Evolutionary conservation across 345 rosid species (phyloP), one percentile per base, ranked within the genome.

Genomic region (Eutrema heterophyllum): DNA sequence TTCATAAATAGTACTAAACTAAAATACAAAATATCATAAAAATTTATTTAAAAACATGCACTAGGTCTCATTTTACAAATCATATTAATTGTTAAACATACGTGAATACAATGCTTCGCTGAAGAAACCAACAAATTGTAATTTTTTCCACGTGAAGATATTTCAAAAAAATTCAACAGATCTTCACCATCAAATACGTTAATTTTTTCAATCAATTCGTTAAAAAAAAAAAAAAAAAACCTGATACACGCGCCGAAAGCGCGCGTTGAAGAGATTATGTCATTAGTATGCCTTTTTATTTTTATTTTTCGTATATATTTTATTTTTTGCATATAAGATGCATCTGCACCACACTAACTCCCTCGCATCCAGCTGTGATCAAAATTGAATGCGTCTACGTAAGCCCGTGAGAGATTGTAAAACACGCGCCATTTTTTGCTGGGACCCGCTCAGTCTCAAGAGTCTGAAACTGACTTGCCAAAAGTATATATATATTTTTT

Each of bases 311-410:
- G 33, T 61, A 27, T 15, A 6, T 0, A 6, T 35, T 35, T 46
- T 46, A 12, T 1, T 41, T 41, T 26, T 7, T 24, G n/a, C 10
- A 5, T 6, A 38, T 65, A 40, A 36, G 65, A 18, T 64, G 77
- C 33, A 45, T 32, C 57, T 64, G 72, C 59, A 66, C 66, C 66
- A 56, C 66, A 65, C 59, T 73, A 48, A 56, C 54, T 44, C 64
- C 41, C 13, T 54, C 39, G 65, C 32, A 57, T 74, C 72, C 78
- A 74, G 78, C 78, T 74, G 73, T 66, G 55, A 73, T 6, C 0
- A 33, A 26, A 36, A 55, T 56, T 74, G 14, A 74, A 74, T 74
- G 72, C 59, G 72, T 67, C 67, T 74, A 39, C 78, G 72, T 75
- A 75, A 59, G 73, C 73, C 30, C 46, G 53, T 67, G 55, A 59